Base-by-base conservation (phyloP, 331 rosid species). In the Spiraea crenata region DNA sequence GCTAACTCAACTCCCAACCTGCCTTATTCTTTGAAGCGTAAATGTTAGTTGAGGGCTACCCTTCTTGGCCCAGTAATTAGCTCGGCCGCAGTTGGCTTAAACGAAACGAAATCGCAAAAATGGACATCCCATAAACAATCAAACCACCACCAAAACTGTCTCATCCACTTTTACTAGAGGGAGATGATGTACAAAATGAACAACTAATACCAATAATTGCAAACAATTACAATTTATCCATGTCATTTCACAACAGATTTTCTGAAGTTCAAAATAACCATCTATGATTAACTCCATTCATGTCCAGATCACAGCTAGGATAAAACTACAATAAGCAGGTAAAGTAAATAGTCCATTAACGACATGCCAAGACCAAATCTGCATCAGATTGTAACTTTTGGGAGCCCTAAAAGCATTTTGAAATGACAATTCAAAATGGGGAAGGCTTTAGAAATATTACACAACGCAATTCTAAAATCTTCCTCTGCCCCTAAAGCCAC, bases 401-500 rank as follows among this genome's bases (percentile, higher is more conserved):
- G 11, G 31, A 9, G 31, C 38, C 66, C 83, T 38, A 65, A 58
- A 13, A 0, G 76, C 58, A 52, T 72, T 41, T 75, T 39, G 52
- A 77, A 80, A 70, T 52, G 54, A 65, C 81, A 69, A 73, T 62
- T 55, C 75, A 76, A 74, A 75, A 77, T 16, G 65, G 72, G 59
- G 49, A 67, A 70, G 50, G 65, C 52, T 80, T 55, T 54, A 67
- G 4, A 52, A 48, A 63, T 67, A 61, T 71, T 56, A 82, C 84
- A 80, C 6, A 68, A 50, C 41, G 70, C 2, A 70, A 7, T 63
- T 74, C 79, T 83, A 86, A 19, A 46, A 88, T 81, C 97, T 87
- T 34, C 97, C 98, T 71, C 97, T 85, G 47, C 99, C 97, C 83
- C 99, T 81, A 64, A 91, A 93, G 42, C 82, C 90, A 74, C 88